Evolutionary conservation across 2,329 filamentous ascomycete species (phyloP), one percentile per base, ranked within the genome.

Genomic region (Raffaelea arxii): DNA sequence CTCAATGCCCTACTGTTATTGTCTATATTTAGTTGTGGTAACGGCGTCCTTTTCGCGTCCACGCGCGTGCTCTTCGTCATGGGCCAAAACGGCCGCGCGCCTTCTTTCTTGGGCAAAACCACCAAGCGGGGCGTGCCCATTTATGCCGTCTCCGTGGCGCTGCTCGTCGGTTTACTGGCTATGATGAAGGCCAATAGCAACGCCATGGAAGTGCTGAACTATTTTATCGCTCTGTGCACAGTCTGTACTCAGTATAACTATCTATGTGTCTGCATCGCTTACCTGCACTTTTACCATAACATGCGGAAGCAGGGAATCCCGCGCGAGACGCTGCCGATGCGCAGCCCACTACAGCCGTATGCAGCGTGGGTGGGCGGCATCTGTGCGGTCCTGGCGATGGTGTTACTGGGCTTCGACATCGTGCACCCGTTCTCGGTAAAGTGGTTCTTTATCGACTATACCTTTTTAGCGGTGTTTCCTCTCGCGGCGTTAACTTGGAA

Each of bases 1-100:
- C 73, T 81, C 55, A 82, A 82, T 56, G 77, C 75, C 2, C 65
- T 80, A 51, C 68, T 82, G 37, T 65, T 80, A 27, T 74, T 71
- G 2, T 72, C 75, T 18, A 75, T 76, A 10, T 78, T 80, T 53
- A 77, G 71, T 46, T 77, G 77, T 3, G 77, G 77, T 1, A 80
- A 81, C 58, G 76, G 73, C 25, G 78, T 78, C 56, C 71, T 77
- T 44, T 81, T 78, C 60, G 77, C 72, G 52, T 75, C 75, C 19
- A 78, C 75, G 52, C 72, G 78, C 46, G 75, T 73, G 49, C 62
- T 81, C 18, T 76, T 77, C 54, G 76, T 75, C 14, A 66, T 82
- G 16, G 75, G 73, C 0, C 64, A 73, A 41, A 75, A 78, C 49
- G 72, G 74, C 19, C 72, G 76, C 51, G 75, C 75, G 0, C 76